Conservation (phyloP, 1,284 basidiomycete genomes). For the Naganishia sp. region DNA sequence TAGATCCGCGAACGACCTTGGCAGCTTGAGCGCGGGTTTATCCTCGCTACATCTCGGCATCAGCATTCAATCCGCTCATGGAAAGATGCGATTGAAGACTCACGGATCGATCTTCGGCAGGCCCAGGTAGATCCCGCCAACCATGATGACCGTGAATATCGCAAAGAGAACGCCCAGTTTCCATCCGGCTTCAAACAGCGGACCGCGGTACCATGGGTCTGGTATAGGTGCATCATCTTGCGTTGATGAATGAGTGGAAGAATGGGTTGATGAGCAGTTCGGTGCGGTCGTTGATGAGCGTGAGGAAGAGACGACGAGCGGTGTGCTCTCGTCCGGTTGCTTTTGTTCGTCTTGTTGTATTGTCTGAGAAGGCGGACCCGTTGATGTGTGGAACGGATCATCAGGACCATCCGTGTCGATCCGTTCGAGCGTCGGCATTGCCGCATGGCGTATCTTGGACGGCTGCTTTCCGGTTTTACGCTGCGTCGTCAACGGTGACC, state of each 20-base stretch:
- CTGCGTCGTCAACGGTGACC: not conserved
- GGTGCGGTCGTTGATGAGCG: constrained; percentile 1
- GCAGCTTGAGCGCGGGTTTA: constrained; percentile 70
- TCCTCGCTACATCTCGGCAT: constrained; percentile 62
- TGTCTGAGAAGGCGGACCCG: not conserved
- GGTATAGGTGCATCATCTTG: too few relatives aligned
- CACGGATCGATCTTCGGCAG: constrained; percentile 76
- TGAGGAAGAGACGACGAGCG: constrained; percentile 1
- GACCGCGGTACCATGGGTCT: constrained; percentile 51
- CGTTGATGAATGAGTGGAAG: too few relatives aligned
- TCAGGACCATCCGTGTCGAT: not conserved
- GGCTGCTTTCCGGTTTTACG: not conserved
- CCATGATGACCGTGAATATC: constrained; percentile 67
- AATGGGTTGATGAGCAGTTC: not conserved
- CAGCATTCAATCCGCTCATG: not conserved
- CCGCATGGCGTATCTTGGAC: not conserved
- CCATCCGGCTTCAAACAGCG: constrained; percentile 73
- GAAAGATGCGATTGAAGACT: constrained; percentile 45
- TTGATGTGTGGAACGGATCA: constrained; percentile 7
- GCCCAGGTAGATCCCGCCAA: constrained; percentile 73
- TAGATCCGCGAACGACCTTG: constrained; percentile 77
- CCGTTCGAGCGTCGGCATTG: not conserved
- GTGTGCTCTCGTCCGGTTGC: not conserved
- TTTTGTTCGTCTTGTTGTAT: not conserved
- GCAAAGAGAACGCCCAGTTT: constrained; percentile 79